These are phyloP conservation scores for Candida michaelii DNA, from an alignment of 805 yeast species.

Conservation along the genomic window DNA sequence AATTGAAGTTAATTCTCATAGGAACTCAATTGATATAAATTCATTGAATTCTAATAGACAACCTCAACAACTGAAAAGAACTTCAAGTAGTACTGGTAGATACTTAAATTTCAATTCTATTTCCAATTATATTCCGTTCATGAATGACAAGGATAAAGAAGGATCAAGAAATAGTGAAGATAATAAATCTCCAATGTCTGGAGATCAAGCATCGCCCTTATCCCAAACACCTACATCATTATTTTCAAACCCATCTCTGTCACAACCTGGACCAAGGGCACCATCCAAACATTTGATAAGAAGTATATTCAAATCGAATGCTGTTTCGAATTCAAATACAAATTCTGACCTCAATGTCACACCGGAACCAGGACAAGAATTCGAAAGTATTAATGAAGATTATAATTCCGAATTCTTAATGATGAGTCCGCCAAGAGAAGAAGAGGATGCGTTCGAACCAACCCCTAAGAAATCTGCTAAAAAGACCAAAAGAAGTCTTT, in stretches of 20 bases:
- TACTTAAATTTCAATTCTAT: constrained; percentile 36
- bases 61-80: constrained; percentile 13
- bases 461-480: constrained; percentile 26
- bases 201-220: constrained; percentile 9
- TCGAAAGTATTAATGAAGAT: constrained; percentile 4
- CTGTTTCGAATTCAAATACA: constrained; percentile 1
- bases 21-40: constrained; percentile 36
- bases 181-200: constrained; percentile 21
- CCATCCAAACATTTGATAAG: constrained; percentile 34
- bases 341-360: not conserved
- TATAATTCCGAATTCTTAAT: constrained; percentile 18
- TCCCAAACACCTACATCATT: constrained; percentile 4
- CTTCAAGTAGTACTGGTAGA: constrained; percentile 23
- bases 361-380: not conserved
- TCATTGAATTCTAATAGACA: constrained; percentile 27
- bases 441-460: constrained; percentile 20
- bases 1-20: constrained; percentile 29
- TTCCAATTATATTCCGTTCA: constrained; percentile 42
- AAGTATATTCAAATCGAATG: constrained; percentile 28
- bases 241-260: constrained; percentile 10
- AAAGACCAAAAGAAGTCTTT: constrained; percentile 34
- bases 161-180: constrained; percentile 4
- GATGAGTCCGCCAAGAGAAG: constrained; percentile 24
- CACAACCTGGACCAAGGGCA: constrained; percentile 17
- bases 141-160: constrained; percentile 30